These are phyloP conservation scores for Hymenoscyphus albidus DNA, from an alignment of 2,329 filamentous ascomycete genomes.

Conservation along the genomic window DNA sequence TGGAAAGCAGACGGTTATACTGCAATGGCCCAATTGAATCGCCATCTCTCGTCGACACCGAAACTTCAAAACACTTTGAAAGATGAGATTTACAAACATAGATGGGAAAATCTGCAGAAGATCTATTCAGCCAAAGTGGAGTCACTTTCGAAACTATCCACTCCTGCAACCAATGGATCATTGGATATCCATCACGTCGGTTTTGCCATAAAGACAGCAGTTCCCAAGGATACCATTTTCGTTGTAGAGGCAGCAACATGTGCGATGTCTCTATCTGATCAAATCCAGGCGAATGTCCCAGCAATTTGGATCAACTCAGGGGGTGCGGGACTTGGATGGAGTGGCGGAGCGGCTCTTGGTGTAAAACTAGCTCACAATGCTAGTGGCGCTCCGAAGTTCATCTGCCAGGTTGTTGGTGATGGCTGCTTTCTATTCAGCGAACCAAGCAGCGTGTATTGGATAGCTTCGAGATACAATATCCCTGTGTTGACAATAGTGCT, in stretches of 20 bases:
- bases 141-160: background rate
- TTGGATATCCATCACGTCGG: background rate
- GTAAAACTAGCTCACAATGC: background rate
- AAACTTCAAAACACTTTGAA: background rate
- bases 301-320: background rate
- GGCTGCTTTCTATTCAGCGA: slow-evolving; percentile 61
- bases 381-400: background rate
- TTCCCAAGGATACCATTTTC: background rate
- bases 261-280: background rate
- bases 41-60: background rate
- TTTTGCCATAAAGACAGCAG: background rate
- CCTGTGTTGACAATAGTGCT: slow-evolving; percentile 35
- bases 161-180: background rate
- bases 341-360: background rate
- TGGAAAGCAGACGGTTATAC: background rate
- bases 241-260: background rate
- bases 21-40: background rate
- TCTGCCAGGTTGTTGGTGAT: slow-evolving; percentile 48
- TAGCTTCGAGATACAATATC: slow-evolving; percentile 58
- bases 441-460: slow-evolving; percentile 63
- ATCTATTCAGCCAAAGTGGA: background rate
- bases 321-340: background rate
- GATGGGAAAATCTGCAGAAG: background rate
- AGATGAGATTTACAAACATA: background rate
- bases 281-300: background rate